These are phyloP conservation scores for Fraxinus xanthoxyloides DNA, from an alignment of 305 asterid species.

Conservation along the genomic window DNA sequence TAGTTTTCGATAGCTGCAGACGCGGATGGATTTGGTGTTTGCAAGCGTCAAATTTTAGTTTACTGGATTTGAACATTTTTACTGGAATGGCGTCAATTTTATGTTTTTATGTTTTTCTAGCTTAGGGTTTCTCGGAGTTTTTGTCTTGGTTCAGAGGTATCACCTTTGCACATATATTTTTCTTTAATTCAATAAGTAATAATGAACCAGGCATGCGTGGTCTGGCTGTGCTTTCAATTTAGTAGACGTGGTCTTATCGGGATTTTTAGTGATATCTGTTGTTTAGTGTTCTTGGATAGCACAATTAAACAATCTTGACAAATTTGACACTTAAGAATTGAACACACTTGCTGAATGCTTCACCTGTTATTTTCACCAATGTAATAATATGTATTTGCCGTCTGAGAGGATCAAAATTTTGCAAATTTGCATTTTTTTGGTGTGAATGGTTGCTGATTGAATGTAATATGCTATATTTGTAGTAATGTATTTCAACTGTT, in stretches of 20 bases:
- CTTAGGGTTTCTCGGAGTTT: neutral
- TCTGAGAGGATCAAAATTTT: neutral
- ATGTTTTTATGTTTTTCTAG: neutral
- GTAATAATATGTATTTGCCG: neutral
- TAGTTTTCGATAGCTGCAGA: conserved; percentile 10
- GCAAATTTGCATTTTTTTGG: neutral
- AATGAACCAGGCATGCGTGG: neutral
- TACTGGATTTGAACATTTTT: neutral
- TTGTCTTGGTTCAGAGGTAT: neutral
- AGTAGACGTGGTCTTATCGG: neutral
- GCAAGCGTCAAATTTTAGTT: neutral
- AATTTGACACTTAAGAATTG: neutral
- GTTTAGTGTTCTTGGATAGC: neutral
- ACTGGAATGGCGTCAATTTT: neutral
- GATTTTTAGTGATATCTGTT: neutral
- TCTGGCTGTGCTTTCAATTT: neutral
- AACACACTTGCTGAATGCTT: neutral
- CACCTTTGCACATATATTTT: neutral
- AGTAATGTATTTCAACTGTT: conserved; percentile 66
- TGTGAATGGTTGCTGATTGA: conserved; percentile 3
- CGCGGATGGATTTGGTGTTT: neutral
- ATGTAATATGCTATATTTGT: conserved; percentile 37
- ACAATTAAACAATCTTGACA: neutral
- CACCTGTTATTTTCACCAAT: neutral
- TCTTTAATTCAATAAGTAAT: neutral